phyloP scores from a whole-genome alignment of 345 rosid species.

The Ailanthus altissimus region DNA sequence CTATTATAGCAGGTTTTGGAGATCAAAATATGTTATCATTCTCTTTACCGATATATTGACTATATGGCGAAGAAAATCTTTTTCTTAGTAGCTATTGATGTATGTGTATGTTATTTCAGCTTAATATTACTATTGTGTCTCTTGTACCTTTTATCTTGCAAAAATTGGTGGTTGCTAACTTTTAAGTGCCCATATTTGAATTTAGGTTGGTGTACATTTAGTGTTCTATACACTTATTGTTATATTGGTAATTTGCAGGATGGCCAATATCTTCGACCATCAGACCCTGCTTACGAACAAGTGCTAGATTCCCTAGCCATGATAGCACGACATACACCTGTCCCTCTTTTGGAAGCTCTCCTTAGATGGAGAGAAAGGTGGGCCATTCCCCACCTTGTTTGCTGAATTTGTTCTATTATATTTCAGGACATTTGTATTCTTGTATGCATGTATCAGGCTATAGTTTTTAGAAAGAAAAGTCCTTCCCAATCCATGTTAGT shows the following conservation, averaged over 20 bases:
- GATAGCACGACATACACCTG: conserved; percentile 96
- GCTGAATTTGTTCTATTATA: background rate
- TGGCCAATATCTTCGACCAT: conserved; percentile 96
- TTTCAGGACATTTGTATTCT: background rate
- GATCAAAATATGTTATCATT: background rate
- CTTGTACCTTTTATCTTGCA: background rate
- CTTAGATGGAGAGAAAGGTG: conserved; percentile 94
- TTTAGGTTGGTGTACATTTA: conserved; percentile 22
- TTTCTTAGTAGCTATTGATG: background rate
- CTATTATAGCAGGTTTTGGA: background rate
- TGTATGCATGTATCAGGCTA: background rate
- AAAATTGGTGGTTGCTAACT: background rate
- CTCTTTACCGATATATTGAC: conserved; percentile 1
- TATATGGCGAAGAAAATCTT: background rate
- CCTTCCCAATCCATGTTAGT: background rate
- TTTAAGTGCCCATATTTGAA: conserved; percentile 1
- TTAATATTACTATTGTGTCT: background rate
- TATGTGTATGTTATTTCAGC: background rate
- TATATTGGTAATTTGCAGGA: conserved; percentile 51
- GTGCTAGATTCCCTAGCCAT: conserved; percentile 96
- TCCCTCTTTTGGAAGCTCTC: conserved; percentile 95
- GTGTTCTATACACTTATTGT: conserved; percentile 1
- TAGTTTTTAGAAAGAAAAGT: background rate
- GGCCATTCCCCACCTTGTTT: background rate
- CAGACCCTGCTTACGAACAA: conserved; percentile 98